phyloP scores from a whole-genome alignment of 2,329 filamentous ascomycete species.

The Aspergillus calidoustus region DNA sequence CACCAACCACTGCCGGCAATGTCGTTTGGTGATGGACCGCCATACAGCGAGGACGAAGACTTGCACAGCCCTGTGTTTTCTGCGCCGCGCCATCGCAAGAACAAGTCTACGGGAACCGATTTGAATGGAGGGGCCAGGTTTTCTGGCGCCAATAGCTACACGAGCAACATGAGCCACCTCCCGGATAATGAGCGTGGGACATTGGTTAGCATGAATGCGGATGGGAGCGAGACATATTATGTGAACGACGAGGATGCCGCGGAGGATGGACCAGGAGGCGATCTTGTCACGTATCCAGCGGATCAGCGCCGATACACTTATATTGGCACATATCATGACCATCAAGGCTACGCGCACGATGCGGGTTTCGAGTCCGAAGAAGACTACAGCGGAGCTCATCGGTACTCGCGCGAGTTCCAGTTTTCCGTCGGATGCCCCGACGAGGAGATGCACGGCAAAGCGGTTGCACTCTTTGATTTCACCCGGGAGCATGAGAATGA shows the following conservation, averaged over 20 bases:
- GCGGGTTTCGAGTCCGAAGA: conserved; percentile 47
- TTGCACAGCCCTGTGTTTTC: conserved; percentile 86
- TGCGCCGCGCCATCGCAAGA: conserved; percentile 81
- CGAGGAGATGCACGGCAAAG: conserved; percentile 97
- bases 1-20: conserved; percentile 79
- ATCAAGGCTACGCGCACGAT: conserved; percentile 39
- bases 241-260: conserved; percentile 66
- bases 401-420: conserved; percentile 89
- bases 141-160: conserved; percentile 46
- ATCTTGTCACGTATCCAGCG: conserved; percentile 77
- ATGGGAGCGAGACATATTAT: conserved; percentile 77
- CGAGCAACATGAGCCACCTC: conserved; percentile 43
- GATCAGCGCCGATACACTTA: conserved; percentile 64
- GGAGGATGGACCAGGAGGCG: conserved; percentile 73
- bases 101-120: conserved; percentile 64
- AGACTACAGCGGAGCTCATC: conserved; percentile 63
- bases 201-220: conserved; percentile 68
- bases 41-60: conserved; percentile 95
- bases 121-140: conserved; percentile 53
- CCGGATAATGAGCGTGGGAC: conserved; percentile 67
- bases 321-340: conserved; percentile 48
- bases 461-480: conserved; percentile 94
- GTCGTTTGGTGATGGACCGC: conserved; percentile 84
- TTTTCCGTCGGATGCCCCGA: conserved; percentile 95
- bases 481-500: conserved; percentile 96